Evolutionary conservation across 2,329 filamentous ascomycete genomes (phyloP).

Genomic region (Xylaria multiplex): DNA sequence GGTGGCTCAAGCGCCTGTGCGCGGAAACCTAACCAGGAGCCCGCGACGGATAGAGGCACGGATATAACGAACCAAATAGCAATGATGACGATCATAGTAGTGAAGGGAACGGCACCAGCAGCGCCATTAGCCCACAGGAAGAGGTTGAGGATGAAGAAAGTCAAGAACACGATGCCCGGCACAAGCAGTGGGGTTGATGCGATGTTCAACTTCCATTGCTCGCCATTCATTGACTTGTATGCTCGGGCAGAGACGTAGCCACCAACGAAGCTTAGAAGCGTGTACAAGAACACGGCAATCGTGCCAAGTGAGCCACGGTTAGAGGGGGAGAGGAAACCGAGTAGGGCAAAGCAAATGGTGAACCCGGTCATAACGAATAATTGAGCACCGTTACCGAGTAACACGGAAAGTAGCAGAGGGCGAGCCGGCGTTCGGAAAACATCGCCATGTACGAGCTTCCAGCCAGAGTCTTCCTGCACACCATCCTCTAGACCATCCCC

Average conservation of each 20-base stretch:
- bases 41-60: conserved; percentile 86
- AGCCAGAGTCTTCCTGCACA: conserved; percentile 96
- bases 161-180: conserved; percentile 83
- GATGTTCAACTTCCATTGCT: conserved; percentile 95
- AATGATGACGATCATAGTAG: conserved; percentile 94
- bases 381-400: conserved; percentile 93
- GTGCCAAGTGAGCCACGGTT: conserved; percentile 95
- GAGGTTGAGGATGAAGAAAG: conserved; percentile 93
- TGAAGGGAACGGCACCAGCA: conserved; percentile 93
- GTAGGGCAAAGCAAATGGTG: conserved; percentile 90
- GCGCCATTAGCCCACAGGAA: conserved; percentile 96
- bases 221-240: conserved; percentile 95
- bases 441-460: conserved; percentile 98
- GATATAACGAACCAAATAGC: conserved; percentile 98
- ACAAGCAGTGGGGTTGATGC: conserved; percentile 85
- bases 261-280: conserved; percentile 88
- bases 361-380: conserved; percentile 97
- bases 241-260: conserved; percentile 88
- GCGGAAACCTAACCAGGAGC: conserved; percentile 94
- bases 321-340: conserved; percentile 94
- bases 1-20: conserved; percentile 76
- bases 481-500: conserved; percentile 86
- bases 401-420: conserved; percentile 83
- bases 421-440: conserved; percentile 90
- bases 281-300: conserved; percentile 93